phyloP scores from a whole-genome alignment of 345 rosid genomes.

The Lenwebbia sp. region DNA sequence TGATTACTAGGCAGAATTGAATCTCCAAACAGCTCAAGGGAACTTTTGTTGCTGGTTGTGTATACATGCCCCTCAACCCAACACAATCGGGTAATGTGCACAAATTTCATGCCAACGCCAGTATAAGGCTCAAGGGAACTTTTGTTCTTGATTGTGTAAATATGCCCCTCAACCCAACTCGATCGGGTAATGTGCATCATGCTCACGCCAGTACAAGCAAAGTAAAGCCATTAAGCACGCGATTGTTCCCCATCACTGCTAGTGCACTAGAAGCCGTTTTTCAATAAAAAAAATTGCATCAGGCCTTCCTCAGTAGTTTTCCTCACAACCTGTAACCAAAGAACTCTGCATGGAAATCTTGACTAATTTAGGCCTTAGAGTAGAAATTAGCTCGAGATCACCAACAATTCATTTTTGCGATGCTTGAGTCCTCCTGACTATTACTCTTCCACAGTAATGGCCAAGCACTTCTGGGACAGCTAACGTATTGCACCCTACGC shows the following conservation, averaged over 20 bases:
- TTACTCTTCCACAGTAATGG: background rate
- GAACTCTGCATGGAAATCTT: background rate
- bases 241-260: background rate
- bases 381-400: background rate
- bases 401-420: background rate
- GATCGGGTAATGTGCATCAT: too few relatives aligned
- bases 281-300: background rate
- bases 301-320: background rate
- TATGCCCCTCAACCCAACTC: too few relatives aligned
- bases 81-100: background rate
- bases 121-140: background rate
- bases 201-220: background rate
- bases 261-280: background rate
- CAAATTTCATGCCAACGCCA: background rate
- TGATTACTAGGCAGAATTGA: background rate
- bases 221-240: background rate
- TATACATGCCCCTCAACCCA: background rate
- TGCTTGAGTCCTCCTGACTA: background rate
- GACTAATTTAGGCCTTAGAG: background rate
- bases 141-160: background rate
- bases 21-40: background rate
- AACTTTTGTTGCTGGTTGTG: background rate
- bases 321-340: background rate
- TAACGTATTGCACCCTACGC: background rate
- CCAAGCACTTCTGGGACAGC: background rate